These are phyloP conservation scores for Candida vaughaniae DNA, from an alignment of 805 yeast genomes.

Conservation along the genomic window DNA sequence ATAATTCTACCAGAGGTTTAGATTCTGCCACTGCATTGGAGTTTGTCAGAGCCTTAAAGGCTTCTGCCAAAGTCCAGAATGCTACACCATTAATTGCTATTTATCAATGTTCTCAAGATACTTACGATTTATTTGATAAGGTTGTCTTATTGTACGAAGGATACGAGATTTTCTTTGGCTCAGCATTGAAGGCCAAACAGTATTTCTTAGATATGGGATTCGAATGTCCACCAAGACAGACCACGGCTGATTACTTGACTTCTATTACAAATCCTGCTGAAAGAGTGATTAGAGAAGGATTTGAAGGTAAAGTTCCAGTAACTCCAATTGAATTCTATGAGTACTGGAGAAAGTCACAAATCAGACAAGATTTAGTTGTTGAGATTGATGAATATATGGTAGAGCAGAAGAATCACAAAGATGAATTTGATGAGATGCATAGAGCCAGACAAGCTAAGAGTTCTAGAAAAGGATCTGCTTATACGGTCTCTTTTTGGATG, in stretches of 20 bases:
- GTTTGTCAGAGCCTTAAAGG: conserved; percentile 64
- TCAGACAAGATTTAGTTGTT: conserved; percentile 37
- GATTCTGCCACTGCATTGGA: conserved; percentile 84
- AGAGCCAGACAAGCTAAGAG: conserved; percentile 41
- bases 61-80: conserved; percentile 51
- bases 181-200: conserved; percentile 40
- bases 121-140: conserved; percentile 49
- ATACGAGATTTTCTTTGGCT: conserved; percentile 48
- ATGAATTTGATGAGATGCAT: conserved; percentile 21
- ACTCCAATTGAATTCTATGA: conserved; percentile 57
- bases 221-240: conserved; percentile 60
- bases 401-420: conserved; percentile 19
- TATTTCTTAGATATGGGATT: conserved; percentile 63
- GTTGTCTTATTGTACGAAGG: conserved; percentile 47
- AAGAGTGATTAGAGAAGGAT: conserved; percentile 50
- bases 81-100: conserved; percentile 63
- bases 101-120: conserved; percentile 50
- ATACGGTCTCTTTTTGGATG: conserved; percentile 44
- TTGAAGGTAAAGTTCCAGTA: conserved; percentile 52
- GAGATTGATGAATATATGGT: conserved; percentile 44
- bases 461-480: conserved; percentile 33
- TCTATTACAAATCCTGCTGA: conserved; percentile 67
- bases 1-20: conserved; percentile 83
- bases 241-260: conserved; percentile 67
- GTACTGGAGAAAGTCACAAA: conserved; percentile 58